Conservation (phyloP, 495 filamentous ascomycete species). For the Podospora didyma region DNA sequence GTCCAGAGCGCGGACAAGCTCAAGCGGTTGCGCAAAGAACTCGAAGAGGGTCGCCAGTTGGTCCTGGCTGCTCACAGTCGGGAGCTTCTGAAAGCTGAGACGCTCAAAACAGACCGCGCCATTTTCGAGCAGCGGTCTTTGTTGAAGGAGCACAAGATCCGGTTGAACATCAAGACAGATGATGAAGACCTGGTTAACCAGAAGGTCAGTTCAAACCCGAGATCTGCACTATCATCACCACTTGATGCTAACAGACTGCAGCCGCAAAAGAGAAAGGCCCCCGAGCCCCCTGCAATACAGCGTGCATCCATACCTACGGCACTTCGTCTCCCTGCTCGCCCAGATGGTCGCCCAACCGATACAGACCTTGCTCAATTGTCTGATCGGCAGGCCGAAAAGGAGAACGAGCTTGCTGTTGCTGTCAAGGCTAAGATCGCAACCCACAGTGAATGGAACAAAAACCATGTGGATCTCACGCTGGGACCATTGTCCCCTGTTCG, state of each 20-base stretch:
- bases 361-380: slow-evolving; percentile 73
- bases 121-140: slow-evolving; percentile 77
- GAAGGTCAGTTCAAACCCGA: slow-evolving; percentile 58
- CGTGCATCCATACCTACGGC: slow-evolving; percentile 48
- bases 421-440: slow-evolving; percentile 77
- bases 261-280: slow-evolving; percentile 67
- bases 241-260: slow-evolving; percentile 38
- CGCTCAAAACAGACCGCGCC: slow-evolving; percentile 65
- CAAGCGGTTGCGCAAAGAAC: slow-evolving; percentile 82
- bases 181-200: slow-evolving; percentile 95
- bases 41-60: slow-evolving; percentile 83
- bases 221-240: slow-evolving; percentile 2
- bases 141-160: slow-evolving; percentile 82
- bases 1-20: slow-evolving; percentile 92
- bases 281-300: slow-evolving; percentile 52
- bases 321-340: slow-evolving; percentile 64
- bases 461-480: slow-evolving; percentile 77
- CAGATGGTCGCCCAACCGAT: slow-evolving; percentile 65
- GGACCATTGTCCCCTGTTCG: slow-evolving; percentile 73
- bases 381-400: slow-evolving; percentile 74
- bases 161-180: slow-evolving; percentile 81
- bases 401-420: slow-evolving; percentile 70
- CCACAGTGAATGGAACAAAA: slow-evolving; percentile 82
- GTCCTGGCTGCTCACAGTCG: slow-evolving; percentile 71
- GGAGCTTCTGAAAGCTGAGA: slow-evolving; percentile 71